Conservation (phyloP, 1,139 yeast species). For the Scheffersomyces segobiensis region DNA sequence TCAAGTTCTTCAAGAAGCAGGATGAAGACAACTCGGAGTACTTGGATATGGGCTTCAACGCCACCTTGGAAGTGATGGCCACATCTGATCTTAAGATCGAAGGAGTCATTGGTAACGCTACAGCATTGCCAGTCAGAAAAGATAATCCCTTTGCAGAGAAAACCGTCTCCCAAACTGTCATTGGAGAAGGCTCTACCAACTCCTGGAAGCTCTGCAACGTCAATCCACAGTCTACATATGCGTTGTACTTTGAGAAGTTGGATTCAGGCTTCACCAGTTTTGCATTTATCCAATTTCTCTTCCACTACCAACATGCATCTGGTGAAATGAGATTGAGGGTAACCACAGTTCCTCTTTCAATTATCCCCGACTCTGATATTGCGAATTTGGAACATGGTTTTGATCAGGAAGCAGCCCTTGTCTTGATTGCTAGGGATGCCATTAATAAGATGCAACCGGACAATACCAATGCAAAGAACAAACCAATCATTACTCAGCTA, state of each 20-base stretch:
- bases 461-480: constrained; percentile 12
- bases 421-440: constrained; percentile 56
- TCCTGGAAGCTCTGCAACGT: constrained; percentile 63
- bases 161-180: constrained; percentile 24
- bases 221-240: constrained; percentile 59
- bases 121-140: constrained; percentile 35
- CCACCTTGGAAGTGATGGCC: constrained; percentile 56
- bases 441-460: constrained; percentile 44
- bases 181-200: constrained; percentile 57
- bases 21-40: constrained; percentile 26
- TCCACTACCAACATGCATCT: constrained; percentile 67
- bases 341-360: constrained; percentile 49
- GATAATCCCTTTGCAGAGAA: constrained; percentile 24
- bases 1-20: constrained; percentile 47
- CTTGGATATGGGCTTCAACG: constrained; percentile 56
- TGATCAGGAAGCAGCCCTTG: constrained; percentile 74
- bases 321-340: constrained; percentile 49
- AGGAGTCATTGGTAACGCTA: constrained; percentile 64
- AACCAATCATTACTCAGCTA: constrained; percentile 10
- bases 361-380: constrained; percentile 46
- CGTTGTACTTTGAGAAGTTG: constrained; percentile 54
- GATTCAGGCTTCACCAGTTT: constrained; percentile 30
- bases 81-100: constrained; percentile 50
- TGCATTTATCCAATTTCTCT: constrained; percentile 64
- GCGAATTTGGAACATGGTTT: constrained; percentile 44